Evolutionary conservation across 768 basidiomycete genomes (phyloP), one percentile per base, ranked within the genome.

Genomic region (Tephrocybe sp.): DNA sequence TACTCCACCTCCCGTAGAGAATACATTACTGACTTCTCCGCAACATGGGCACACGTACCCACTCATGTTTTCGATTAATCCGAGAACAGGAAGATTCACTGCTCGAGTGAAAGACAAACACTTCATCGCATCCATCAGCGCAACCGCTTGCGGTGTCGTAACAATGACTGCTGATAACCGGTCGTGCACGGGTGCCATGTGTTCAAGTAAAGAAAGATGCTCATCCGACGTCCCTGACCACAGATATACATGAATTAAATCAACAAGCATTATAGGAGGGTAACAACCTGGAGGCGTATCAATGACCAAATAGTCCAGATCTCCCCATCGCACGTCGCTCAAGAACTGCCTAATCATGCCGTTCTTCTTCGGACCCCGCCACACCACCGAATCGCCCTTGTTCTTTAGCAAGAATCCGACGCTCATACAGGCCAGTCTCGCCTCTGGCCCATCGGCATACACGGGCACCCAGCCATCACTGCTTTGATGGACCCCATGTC

Each of bases 291-390:
- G 97, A 3, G 96, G 97, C 3, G 97, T 99, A 65, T 97, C 95
- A 39, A 97, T 86, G 46, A 98, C 79, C 46, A 98, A 76, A 72
- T 89, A 96, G 65, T 98, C 94, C 50, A 96, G 74, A 34, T 91
- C 85, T 38, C 92, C 94, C 94, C 94, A 98, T 55, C 91, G 73
- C n/a, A 97, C 94, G 58, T 98, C 92, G 59, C 84, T 84, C 64
- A 97, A 67, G 65, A 98, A 97, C 72, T 98, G 95, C 61, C 92
- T 75, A 59, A 98, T 96, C 94, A 97, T 97, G 49, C 88, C 95
- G 59, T 95, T 95, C 77, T 97, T 98, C 77, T 97, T 98, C 40
- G 97, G 97, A 0, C 97, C 97, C 61, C 97, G 74, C 97, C 97
- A 99, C 1, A 99, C 92, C 38, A 99, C 93, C 15, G 91, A 92